Conservation (phyloP, 2,329 filamentous ascomycete genomes). For the Metarhizium humberi region DNA sequence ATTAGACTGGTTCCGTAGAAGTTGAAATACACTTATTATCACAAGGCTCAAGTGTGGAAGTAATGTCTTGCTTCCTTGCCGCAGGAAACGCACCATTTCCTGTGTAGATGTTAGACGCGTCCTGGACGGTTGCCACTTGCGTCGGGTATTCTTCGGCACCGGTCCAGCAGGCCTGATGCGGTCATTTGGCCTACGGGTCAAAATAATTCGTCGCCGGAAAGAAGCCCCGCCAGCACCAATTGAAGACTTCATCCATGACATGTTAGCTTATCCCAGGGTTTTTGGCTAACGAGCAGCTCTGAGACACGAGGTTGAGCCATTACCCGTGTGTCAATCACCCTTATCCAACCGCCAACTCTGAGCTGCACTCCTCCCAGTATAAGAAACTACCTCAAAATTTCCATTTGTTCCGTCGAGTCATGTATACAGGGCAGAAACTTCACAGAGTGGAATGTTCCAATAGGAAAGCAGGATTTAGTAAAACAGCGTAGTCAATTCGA, state of each 20-base stretch:
- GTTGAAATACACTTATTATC: background rate
- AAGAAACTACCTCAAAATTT: background rate
- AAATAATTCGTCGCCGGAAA: no score
- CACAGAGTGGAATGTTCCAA: background rate
- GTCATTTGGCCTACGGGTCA: no score
- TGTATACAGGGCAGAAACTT: background rate
- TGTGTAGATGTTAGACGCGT: background rate
- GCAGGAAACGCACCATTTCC: no score
- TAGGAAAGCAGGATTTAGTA: background rate
- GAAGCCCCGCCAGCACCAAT: no score
- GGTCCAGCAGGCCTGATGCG: background rate
- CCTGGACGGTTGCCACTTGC: no score
- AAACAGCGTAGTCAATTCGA: conserved; percentile 15
- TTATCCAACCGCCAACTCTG: background rate
- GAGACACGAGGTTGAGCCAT: no score
- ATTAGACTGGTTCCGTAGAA: background rate
- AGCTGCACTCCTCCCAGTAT: background rate
- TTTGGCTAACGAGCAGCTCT: background rate
- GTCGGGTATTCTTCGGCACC: conserved; percentile 4
- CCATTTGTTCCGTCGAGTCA: background rate
- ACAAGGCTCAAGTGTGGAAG: background rate
- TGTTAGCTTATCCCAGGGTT: no score
- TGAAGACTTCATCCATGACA: no score
- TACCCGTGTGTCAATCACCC: background rate
- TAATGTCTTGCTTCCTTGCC: background rate